Conservation (phyloP, 176 grass and related monocot species). For the Chloris gayana region DNA sequence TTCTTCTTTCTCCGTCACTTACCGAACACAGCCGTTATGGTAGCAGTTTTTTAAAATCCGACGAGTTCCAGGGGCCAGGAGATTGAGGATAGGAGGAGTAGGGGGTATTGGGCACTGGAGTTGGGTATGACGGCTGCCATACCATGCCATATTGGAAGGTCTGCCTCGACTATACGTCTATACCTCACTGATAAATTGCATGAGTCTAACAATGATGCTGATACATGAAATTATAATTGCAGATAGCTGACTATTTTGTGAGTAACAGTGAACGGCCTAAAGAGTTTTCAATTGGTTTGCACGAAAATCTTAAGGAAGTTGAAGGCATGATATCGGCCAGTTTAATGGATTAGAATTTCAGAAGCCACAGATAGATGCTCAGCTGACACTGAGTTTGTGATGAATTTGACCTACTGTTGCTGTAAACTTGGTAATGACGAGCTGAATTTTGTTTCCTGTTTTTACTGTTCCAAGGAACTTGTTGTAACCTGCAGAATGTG, state of each 20-base stretch:
- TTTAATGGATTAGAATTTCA: slow-evolving; percentile 61
- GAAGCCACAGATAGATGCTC: slow-evolving; percentile 43
- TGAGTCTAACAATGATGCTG: not conserved
- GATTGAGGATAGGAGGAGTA: too few species aligned
- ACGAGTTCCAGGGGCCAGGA: too few species aligned
- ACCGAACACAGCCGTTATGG: too few species aligned
- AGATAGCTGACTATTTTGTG: slow-evolving; percentile 78
- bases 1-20: too few species aligned
- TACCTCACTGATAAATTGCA: too few species aligned
- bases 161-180: too few species aligned
- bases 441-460: not conserved
- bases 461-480: not conserved
- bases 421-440: slow-evolving; percentile 50
- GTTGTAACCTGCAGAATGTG: slow-evolving; percentile 18
- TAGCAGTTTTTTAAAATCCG: too few species aligned
- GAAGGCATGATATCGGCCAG: slow-evolving; percentile 85
- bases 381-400: slow-evolving; percentile 38
- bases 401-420: slow-evolving; percentile 8
- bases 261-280: slow-evolving; percentile 38
- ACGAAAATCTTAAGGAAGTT: slow-evolving; percentile 55
- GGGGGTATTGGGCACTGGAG: too few species aligned
- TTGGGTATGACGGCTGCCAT: too few species aligned
- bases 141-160: too few species aligned
- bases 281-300: slow-evolving; percentile 71
- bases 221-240: slow-evolving; percentile 13